Base-by-base conservation (phyloP, 2,329 filamentous ascomycete genomes). In the Alternaria sp. region DNA sequence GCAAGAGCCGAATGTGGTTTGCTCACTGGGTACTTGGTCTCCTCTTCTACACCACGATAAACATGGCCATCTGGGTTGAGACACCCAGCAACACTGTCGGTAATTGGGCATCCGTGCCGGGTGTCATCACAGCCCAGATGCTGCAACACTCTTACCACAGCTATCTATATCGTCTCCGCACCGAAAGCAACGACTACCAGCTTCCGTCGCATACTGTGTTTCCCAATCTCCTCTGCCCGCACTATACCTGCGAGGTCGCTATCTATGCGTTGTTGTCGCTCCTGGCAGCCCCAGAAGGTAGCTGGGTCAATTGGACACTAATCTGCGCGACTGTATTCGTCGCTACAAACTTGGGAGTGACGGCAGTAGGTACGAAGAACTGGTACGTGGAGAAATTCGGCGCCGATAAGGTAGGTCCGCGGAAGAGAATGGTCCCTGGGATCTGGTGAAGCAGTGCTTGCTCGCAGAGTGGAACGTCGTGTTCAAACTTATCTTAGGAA, bases 231-330 rank as follows among this genome's bases (percentile, higher is more conserved):
- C 80, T 97, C 40, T 96, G 92, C 70, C 93, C 95, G 18, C 95
- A 99, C 80, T 99, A 98, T 79, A 91, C 91, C 4, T 92, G 90
- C 72, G 95, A 98, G 81, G 94, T 92, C 74, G 76, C 91, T 41
- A 87, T 97, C 60, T 98, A 99, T 76, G 74, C 93, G 20, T 86
- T 90, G n/a, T 80, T 99, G 66, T 86, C 92, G 3, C 80, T 95
- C 46, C 78, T 91, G 40, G 89, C 90, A 30, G 93, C 94, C 1
- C 93, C 94, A 0, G 71, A 80, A 8, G 90, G 89, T 11, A 79
- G 82, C 32, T 65, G 86, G 57, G 76, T 92, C 60, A 97, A 97
- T 78, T 86, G 82, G 74, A 94, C 94, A 0, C 77, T 97, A 44
- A 72, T 91, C 36, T 87, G 87, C 57, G 92, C 87, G 6, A 73